Evolutionary conservation across 495 filamentous ascomycete genomes (phyloP), one percentile per base, ranked within the genome.

Genomic region (Patellaria atrata): DNA sequence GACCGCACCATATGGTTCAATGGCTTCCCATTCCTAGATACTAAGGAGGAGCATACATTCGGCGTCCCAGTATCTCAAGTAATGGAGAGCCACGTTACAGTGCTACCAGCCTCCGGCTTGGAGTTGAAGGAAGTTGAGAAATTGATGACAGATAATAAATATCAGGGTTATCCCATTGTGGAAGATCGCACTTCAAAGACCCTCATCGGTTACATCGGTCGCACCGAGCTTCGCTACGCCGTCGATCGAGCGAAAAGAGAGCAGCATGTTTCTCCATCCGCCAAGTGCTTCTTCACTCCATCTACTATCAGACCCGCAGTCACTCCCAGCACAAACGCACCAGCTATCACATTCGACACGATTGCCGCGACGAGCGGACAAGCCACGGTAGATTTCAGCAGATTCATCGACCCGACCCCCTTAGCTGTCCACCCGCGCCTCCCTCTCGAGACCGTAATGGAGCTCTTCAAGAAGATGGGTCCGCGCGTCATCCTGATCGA

Each of bases 1-100:
- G 89, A 97, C 56, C 77, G 89, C 41, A 92, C 94, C 82, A 97
- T 97, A 42, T 96, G 85, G 86, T 93, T 94, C 64, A 97, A 82
- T 50, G 89, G 89, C 12, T 94, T 96, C 51, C 89, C 89, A 0
- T 96, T 92, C 63, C 68, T 97, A 3, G 89, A 97, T 58, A 93
- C 83, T 57, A 97, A 97, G 54, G 91, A 96, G 59, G 91, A 96
- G 33, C 89, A 96, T 55, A 83, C 83, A 30, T 94, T 96, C 56
- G 87, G 87, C 22, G 89, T 96, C 2, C 82, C 89, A 0, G 87
- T 96, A 19, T 92, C 84, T 3, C 73, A 81, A 41, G 82, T 81
- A 39, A 96, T 94, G 89, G 93, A 81, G 1, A 68, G 68, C 11
- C 74, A 84, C 39, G 65, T 93, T 8, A 64, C 71, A 4, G 69